Conservation (phyloP, 2,329 filamentous ascomycete genomes). For the Lasiodiplodia hormozganensis region DNA sequence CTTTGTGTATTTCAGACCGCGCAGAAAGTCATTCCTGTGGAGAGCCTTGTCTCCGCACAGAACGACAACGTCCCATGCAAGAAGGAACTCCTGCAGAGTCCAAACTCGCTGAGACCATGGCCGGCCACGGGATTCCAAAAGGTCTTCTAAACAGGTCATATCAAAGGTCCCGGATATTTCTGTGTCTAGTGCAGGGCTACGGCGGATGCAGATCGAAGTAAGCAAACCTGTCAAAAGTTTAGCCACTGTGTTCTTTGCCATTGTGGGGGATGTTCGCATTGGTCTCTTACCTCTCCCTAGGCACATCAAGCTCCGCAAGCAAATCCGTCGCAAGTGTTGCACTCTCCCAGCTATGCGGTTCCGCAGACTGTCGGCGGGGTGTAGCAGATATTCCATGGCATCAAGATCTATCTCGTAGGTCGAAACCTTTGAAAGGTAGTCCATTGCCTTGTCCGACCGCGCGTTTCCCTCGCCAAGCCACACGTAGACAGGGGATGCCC, state of each 20-base stretch:
- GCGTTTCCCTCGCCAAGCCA: constrained; percentile 30
- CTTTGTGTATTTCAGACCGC: background rate
- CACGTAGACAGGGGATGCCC: constrained; percentile 18
- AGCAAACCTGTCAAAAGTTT: background rate
- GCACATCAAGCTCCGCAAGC: background rate
- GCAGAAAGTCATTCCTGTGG: background rate
- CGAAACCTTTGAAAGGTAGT: background rate
- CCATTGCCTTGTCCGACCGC: background rate
- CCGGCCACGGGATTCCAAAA: background rate
- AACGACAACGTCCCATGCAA: background rate
- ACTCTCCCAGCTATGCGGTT: background rate
- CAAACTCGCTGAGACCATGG: background rate
- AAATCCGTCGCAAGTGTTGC: background rate
- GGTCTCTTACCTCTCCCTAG: background rate
- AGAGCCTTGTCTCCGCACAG: background rate
- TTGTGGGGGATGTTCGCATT: background rate
- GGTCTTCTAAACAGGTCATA: background rate
- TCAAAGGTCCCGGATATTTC: background rate
- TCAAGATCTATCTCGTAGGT: background rate
- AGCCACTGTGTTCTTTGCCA: background rate
- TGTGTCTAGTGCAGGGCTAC: no score
- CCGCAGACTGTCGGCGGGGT: background rate
- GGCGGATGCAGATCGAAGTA: background rate
- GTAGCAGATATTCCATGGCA: background rate
- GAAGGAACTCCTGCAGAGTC: background rate